Percentiles rank a stretch among this genome's conserved stretches.
Conservation (phyloP, 306 rosid species). For the Quercus suber region DNA sequence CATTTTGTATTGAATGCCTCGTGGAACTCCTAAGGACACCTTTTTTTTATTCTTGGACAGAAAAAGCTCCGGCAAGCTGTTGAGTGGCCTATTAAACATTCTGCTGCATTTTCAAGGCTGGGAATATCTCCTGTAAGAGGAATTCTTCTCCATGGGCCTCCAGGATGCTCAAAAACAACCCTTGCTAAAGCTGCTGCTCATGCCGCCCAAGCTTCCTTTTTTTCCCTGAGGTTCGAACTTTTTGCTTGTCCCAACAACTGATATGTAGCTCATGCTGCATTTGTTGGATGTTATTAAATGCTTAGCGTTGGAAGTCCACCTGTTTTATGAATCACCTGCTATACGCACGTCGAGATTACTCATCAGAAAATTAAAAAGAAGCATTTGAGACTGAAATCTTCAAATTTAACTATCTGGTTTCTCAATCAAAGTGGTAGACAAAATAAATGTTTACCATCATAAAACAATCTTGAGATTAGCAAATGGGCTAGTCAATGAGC, state of each 20-base stretch:
- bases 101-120: conserved; percentile 62
- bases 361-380: neutral
- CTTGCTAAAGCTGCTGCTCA: conserved; percentile 95
- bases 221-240: conserved; percentile 76
- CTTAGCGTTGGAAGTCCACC: neutral
- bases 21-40: conserved; percentile 1
- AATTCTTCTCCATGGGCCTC: conserved; percentile 95
- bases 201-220: conserved; percentile 90
- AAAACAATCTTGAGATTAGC: neutral
- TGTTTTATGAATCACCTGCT: neutral
- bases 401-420: neutral
- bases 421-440: neutral
- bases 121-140: conserved; percentile 89
- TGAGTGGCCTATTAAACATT: conserved; percentile 88
- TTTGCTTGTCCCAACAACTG: neutral
- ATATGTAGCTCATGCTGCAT: neutral
- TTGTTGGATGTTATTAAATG: neutral
- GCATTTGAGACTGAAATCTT: neutral
- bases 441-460: neutral
- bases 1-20: conserved; percentile 17
- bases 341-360: neutral
- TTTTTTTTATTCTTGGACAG: conserved; percentile 38
- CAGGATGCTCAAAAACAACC: conserved; percentile 95
- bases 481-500: neutral
- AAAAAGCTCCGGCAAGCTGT: conserved; percentile 85